Conservation (phyloP, 257 asterid species). For the Misopates orontium region DNA sequence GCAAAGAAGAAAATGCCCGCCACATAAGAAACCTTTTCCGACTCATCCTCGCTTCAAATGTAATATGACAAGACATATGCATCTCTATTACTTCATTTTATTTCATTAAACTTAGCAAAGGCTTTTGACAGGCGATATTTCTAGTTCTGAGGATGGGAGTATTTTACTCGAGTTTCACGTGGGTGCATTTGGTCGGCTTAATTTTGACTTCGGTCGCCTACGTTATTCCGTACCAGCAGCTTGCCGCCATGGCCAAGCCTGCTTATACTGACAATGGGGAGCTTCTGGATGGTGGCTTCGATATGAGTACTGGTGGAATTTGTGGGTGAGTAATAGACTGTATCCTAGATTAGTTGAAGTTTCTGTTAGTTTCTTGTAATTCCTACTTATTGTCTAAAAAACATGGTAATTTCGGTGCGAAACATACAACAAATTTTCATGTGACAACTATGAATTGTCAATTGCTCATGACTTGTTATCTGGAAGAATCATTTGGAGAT, state of each 20-base stretch:
- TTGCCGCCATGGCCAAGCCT: constrained; percentile 77
- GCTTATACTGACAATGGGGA: constrained; percentile 65
- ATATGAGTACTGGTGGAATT: constrained; percentile 89
- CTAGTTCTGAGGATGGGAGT: constrained; percentile 67
- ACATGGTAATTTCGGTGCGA: neutral
- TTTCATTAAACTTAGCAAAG: constrained; percentile 18
- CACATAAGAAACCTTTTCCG: constrained; percentile 73
- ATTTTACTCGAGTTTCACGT: constrained; percentile 75
- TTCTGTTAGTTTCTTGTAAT: neutral
- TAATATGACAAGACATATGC: constrained; percentile 25
- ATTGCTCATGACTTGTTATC: neutral
- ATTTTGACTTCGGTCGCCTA: constrained; percentile 79
- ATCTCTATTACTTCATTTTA: neutral
- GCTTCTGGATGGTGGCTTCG: constrained; percentile 91
- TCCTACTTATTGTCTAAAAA: neutral
- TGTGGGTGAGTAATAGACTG: constrained; percentile 61
- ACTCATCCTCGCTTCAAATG: constrained; percentile 72
- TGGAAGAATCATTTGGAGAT: neutral
- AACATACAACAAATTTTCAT: neutral
- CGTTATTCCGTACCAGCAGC: constrained; percentile 78
- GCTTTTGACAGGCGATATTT: constrained; percentile 54
- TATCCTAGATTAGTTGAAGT: no score
- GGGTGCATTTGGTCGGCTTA: constrained; percentile 77
- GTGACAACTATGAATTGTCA: neutral
- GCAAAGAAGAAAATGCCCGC: constrained; percentile 83